phyloP scores from a whole-genome alignment of 2,329 filamentous ascomycete species.

The Apiospora saccharicola region DNA sequence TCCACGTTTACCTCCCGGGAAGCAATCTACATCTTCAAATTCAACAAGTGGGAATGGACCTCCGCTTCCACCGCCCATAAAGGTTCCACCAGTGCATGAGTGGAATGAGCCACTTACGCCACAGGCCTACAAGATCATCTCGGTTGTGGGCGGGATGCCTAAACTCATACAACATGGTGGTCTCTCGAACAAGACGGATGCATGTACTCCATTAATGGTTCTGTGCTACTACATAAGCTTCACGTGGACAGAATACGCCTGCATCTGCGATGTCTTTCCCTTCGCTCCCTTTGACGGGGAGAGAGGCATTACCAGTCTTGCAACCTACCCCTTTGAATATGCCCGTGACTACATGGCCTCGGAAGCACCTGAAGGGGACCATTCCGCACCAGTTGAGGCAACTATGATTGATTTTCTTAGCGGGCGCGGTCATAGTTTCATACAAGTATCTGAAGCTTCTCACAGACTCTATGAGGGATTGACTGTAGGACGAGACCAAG shows the following conservation, averaged over 20 bases:
- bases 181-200: conserved; percentile 3
- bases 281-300: conserved; percentile 40
- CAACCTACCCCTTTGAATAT: conserved; percentile 37
- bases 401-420: conserved; percentile 23
- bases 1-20: no score
- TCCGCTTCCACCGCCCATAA: no score
- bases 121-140: conserved; percentile 22
- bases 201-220: conserved; percentile 28
- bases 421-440: conserved; percentile 31
- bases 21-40: no score
- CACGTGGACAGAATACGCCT: conserved; percentile 35
- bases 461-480: conserved; percentile 41
- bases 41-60: no score
- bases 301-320: conserved; percentile 34
- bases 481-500: background rate
- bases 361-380: background rate
- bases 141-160: background rate
- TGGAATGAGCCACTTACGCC: conserved; percentile 14
- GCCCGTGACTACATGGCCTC: background rate
- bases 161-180: no score
- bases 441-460: conserved; percentile 34
- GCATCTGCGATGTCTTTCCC: conserved; percentile 33
- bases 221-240: conserved; percentile 38
- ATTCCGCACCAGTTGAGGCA: background rate
- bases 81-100: background rate